Evolutionary conservation across 1,284 basidiomycete species (phyloP), one percentile per base, ranked within the genome.

Genomic region (Sporisorium scitamineum): DNA sequence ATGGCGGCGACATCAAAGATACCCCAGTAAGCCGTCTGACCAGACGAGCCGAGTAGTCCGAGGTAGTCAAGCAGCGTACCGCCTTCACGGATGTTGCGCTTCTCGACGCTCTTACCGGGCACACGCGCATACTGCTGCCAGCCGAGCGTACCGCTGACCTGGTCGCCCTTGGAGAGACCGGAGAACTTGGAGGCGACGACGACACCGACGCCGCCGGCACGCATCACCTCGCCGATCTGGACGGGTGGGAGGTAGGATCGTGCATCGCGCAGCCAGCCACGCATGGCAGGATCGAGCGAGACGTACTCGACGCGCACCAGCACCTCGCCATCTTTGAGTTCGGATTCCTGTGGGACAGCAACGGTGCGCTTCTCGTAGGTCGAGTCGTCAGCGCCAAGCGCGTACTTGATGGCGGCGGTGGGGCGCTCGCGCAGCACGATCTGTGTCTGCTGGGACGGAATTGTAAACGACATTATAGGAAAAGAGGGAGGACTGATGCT

Each of bases 141-240:
- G 26, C 72, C 72, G 14, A 75, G 45, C 5, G 61, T 72, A n/a
- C 73, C 80, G 41, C 61, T 68, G 52, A 81, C 76, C 50, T 67
- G 48, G 50, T 81, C 80, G 39, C 80, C 80, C 50, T 69, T 66
- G 44, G 22, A 26, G 27, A 81, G 76, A 31, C 59, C 57, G 39
- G 75, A 14, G 20, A 89, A 76, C 48, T 74, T 78, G 68, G 72
- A 76, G 13, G 60, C 64, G 3, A 93, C 83, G 26, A 96, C 90
- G 26, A 90, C 88, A 29, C 91, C 94, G 20, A 95, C 85, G 4
- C 90, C 92, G 3, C 77, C 73, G 0, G 92, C 90, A 27, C 94
- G 90, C 94, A 96, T 88, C 27, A 90, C 90, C 84, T 91, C 92
- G 26, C 92, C 92, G 69, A 95, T 91, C 85, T 93, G 87, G 11